A percentile compares a stretch with the other conserved stretches of the same genome.
phyloP scores from a whole-genome alignment of 768 basidiomycete species.

The Boletus rufocinnamomeus region DNA sequence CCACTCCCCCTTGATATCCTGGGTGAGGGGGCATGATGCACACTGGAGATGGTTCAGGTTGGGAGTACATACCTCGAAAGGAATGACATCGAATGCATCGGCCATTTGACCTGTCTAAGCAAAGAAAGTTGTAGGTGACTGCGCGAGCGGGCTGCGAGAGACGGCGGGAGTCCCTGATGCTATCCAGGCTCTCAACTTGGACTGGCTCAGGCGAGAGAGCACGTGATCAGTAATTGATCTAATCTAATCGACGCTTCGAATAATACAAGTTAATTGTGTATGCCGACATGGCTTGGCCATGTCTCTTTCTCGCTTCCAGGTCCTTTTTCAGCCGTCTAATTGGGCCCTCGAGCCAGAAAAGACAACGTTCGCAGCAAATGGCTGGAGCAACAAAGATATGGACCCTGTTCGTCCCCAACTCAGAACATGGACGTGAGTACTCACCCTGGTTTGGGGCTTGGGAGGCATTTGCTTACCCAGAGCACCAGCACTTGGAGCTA shows the following conservation, averaged over 20 bases:
- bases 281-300: not conserved
- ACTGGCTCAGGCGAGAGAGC: constrained; percentile 19
- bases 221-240: constrained; percentile 25
- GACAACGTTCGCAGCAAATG: constrained; percentile 51
- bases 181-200: constrained; percentile 8
- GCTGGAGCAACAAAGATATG: constrained; percentile 77
- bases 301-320: constrained; percentile 25
- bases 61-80: constrained; percentile 62
- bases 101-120: constrained; percentile 36
- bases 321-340: constrained; percentile 20
- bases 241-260: constrained; percentile 14
- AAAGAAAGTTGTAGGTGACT: not conserved
- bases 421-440: constrained; percentile 59
- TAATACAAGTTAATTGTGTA: not conserved
- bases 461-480: not conserved
- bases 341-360: constrained; percentile 56
- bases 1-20: constrained; percentile 90
- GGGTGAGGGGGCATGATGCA: constrained; percentile 12
- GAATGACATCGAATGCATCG: constrained; percentile 86
- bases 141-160: constrained; percentile 6
- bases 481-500: constrained; percentile 56
- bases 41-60: not conserved
- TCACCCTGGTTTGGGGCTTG: not conserved
- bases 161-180: not conserved
- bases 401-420: constrained; percentile 64